Percentiles rank a stretch among this genome's conserved stretches.
Conservation (phyloP, 805 yeast species). For the Middelhovenomyces tepae region DNA sequence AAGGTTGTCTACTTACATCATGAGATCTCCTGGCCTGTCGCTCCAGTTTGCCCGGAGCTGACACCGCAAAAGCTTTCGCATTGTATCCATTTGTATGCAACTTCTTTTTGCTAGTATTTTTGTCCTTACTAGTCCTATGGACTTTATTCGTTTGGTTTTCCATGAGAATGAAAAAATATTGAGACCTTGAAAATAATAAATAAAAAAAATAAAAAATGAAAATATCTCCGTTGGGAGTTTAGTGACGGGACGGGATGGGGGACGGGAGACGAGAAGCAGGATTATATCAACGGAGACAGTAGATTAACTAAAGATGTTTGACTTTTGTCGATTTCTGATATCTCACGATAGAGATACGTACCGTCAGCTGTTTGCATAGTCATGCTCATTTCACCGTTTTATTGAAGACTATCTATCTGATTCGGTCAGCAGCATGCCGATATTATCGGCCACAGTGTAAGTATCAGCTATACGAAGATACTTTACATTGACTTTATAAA, state of each 20-base stretch:
- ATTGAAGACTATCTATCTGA: no score
- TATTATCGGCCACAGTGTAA: no score
- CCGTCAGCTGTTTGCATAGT: no score
- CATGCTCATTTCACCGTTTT: no score
- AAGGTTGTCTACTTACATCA: constrained; percentile 45
- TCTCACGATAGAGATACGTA: no score
- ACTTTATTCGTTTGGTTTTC: constrained; percentile 68
- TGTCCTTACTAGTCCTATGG: constrained; percentile 55
- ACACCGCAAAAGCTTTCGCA: constrained; percentile 75
- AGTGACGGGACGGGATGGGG: constrained; percentile 1
- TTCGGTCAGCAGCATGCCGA: no score
- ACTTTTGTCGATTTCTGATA: no score
- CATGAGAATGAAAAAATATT: no score
- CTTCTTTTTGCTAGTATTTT: constrained; percentile 70
- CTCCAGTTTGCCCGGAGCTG: constrained; percentile 80
- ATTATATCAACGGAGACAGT: no score
- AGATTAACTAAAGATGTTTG: no score
- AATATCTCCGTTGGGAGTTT: constrained; percentile 1
- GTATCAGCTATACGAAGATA: no score
- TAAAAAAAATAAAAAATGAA: not conserved
- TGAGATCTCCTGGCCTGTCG: constrained; percentile 75
- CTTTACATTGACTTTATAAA: no score
- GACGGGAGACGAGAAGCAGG: not conserved
- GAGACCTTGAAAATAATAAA: not conserved
- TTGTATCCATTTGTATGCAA: constrained; percentile 79